A percentile compares a stretch with the other conserved stretches of the same genome.
Evolutionary conservation across 2,329 filamentous ascomycete species (phyloP).

Genomic region (Pezicula neosporulosa): DNA sequence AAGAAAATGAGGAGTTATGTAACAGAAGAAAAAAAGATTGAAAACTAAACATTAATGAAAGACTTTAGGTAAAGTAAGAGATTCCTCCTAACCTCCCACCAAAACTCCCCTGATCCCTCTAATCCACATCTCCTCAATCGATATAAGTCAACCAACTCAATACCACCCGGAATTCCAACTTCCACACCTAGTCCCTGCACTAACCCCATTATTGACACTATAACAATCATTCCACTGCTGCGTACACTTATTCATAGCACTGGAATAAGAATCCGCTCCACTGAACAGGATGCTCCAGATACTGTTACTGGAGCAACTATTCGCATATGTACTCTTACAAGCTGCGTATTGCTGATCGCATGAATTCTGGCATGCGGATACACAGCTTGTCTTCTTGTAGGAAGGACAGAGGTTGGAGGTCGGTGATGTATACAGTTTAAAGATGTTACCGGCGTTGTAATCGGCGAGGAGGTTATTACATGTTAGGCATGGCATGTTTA

Average conservation of each 20-base stretch:
- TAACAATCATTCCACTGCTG: conserved; percentile 48
- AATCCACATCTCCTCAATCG: no score
- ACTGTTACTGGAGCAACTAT: conserved; percentile 39
- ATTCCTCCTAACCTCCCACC: neutral
- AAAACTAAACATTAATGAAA: no score
- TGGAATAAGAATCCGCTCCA: conserved; percentile 15
- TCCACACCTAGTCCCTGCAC: conserved; percentile 36
- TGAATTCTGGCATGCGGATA: conserved; percentile 45
- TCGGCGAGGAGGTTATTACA: conserved; percentile 50
- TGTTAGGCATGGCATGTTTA: conserved; percentile 47
- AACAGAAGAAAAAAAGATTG: no score
- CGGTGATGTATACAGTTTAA: conserved; percentile 48
- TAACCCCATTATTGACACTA: conserved; percentile 35
- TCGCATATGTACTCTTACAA: conserved; percentile 45
- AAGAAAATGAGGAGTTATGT: no score
- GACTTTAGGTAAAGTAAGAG: no score
- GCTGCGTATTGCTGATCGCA: conserved; percentile 49
- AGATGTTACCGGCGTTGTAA: conserved; percentile 36
- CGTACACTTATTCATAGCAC: conserved; percentile 40
- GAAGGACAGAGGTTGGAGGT: conserved; percentile 40
- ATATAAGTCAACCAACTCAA: neutral
- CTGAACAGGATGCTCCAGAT: conserved; percentile 11
- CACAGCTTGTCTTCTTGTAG: conserved; percentile 35
- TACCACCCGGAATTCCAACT: conserved; percentile 26
- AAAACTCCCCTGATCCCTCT: no score